Evolutionary conservation across 129 eudicot genomes (phyloP).

Genomic region (Artemisia annua): DNA sequence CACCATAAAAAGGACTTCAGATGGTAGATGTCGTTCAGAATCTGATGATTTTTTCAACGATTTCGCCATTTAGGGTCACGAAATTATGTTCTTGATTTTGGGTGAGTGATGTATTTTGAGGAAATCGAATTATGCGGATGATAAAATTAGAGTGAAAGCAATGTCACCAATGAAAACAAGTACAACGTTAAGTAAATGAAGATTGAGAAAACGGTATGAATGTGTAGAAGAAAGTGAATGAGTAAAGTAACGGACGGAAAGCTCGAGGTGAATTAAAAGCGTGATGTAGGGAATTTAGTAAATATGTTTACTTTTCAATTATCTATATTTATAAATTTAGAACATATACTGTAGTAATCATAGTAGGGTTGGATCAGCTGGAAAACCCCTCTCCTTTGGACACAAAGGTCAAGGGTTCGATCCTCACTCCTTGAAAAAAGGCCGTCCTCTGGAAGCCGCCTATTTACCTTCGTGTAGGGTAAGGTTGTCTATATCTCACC

Average conservation of each 20-base stretch:
- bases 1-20: slow-evolving; percentile 15
- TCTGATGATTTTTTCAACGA: neutral
- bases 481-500: no score
- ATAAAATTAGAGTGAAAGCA: neutral
- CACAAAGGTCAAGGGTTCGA: no score
- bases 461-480: no score
- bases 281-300: neutral
- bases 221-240: neutral
- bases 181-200: no score
- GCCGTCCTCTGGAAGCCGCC: no score
- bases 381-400: no score
- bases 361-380: no score
- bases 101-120: neutral
- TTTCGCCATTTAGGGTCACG: slow-evolving; percentile 8
- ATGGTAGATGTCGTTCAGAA: neutral
- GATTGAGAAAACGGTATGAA: no score
- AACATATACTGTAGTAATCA: no score
- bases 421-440: no score
- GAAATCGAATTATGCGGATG: neutral
- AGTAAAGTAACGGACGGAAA: neutral
- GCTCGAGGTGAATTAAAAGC: neutral
- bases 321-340: neutral
- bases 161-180: no score
- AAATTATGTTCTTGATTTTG: neutral
- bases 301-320: neutral